phyloP scores from a whole-genome alignment of 768 basidiomycete species.

The Crepidotus variabilis region DNA sequence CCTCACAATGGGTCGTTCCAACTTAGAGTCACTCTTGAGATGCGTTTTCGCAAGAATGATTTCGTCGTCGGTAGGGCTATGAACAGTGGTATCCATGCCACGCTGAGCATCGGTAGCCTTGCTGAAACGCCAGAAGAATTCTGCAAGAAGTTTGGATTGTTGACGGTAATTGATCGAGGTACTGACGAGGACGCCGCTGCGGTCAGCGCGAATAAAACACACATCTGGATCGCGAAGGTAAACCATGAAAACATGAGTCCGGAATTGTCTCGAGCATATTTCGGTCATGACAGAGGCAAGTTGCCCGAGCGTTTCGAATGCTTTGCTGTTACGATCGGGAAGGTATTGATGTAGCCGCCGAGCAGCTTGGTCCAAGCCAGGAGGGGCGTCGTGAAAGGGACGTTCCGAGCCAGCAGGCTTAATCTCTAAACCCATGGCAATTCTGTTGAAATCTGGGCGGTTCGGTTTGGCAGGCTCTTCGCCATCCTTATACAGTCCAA shows the following conservation, averaged over 20 bases:
- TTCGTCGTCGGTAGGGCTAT: neutral
- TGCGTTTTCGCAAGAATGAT: neutral
- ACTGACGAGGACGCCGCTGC: neutral
- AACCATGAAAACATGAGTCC: constrained; percentile 4
- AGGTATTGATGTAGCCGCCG: neutral
- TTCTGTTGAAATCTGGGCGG: neutral
- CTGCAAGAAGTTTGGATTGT: neutral
- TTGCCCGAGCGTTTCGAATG: neutral
- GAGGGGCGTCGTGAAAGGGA: neutral
- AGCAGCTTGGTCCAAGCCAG: neutral
- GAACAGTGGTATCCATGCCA: constrained; percentile 2
- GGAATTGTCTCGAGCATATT: neutral
- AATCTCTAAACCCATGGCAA: neutral
- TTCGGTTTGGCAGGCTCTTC: neutral
- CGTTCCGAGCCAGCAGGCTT: neutral
- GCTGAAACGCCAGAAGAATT: constrained; percentile 6
- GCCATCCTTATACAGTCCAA: neutral
- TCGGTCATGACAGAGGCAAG: neutral
- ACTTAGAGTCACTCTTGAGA: neutral
- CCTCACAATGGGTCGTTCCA: neutral
- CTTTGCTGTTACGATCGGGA: neutral
- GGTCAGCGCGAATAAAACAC: constrained; percentile 4
- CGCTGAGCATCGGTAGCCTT: neutral
- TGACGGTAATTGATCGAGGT: neutral
- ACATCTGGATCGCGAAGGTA: neutral